Base-by-base conservation (phyloP, 225 moss, liverwort and hornwort species). In the Physcomitrellopsis africana region DNA sequence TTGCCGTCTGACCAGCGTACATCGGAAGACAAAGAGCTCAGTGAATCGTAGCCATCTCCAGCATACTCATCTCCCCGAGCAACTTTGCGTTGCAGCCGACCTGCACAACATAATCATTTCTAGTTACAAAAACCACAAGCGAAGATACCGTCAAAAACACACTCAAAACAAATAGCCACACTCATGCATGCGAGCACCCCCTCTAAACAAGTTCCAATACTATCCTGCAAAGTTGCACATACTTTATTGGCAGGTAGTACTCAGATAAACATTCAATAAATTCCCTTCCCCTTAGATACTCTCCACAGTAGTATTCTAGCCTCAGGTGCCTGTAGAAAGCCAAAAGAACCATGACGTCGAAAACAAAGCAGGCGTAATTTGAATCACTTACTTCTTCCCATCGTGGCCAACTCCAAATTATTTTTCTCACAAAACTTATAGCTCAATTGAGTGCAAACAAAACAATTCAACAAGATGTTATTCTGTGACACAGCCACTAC, bases 361-460 rank as follows among this genome's bases (percentile, higher is more conserved):
- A 19, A 16, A 14, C 13, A 67, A 55, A 44, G 24, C 41, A 45
- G 9, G 23, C 5, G 37, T 47, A 52, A 58, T 26, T 13, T 37
- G 24, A 53, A 52, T 52, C 68, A 57, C 80, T 77, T 77, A 80
- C 86, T 82, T 74, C 80, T 77, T 22, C 70, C 82, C 82, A 82
- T 82, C 46, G 70, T 37, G 52, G 19, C 63, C 48, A 64, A 11
- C 60, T 73, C 54, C 64, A n/a, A 67, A 26, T 24, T 47, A 46
- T 24, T 9, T 22, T 16, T 68, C 45, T 23, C 26, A 17, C 58
- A 47, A 53, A 60, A 22, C 43, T 67, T 15, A 17, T 2, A 70
- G 60, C 32, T 64, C 52, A 70, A 48, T 23, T 7, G n/a, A 74
- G 74, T 65, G 46, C 53, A 45, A 45, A 23, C 43, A 14, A 41